A percentile compares a stretch with the other conserved stretches of the same genome.
These are phyloP conservation scores for Alternaria arbusti DNA, from an alignment of 2,329 filamentous ascomycete species.

Conservation along the genomic window DNA sequence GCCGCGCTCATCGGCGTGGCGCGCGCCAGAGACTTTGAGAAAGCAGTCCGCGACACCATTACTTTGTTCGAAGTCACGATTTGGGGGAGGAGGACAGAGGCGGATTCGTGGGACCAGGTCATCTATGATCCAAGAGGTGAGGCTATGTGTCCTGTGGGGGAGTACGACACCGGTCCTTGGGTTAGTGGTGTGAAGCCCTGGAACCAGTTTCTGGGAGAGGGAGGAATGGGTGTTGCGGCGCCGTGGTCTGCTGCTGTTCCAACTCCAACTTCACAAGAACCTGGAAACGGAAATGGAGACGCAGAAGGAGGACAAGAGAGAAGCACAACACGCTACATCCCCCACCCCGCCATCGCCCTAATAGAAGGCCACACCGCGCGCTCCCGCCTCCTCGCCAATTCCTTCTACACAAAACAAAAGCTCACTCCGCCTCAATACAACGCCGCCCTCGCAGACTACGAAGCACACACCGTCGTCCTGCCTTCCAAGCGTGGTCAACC, in stretches of 20 bases:
- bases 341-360: constrained; percentile 32
- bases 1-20: neutral
- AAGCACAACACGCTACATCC: constrained; percentile 22
- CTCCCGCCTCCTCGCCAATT: constrained; percentile 1
- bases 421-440: neutral
- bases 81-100: neutral
- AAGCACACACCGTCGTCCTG: neutral
- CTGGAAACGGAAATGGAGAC: too few species aligned
- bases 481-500: neutral
- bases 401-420: neutral
- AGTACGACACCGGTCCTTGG: constrained; percentile 20
- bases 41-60: neutral
- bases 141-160: neutral
- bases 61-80: constrained; percentile 6
- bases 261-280: too few species aligned
- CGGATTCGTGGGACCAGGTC: neutral
- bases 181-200: constrained; percentile 34
- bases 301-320: neutral
- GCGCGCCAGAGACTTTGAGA: constrained; percentile 2
- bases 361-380: constrained; percentile 28
- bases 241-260: neutral
- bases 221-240: constrained; percentile 23
- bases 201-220: constrained; percentile 34
- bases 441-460: neutral
- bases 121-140: constrained; percentile 15